These are phyloP conservation scores for Schizosaccharomyces cryophilus DNA, from an alignment of 805 yeast genomes.

Conservation along the genomic window DNA sequence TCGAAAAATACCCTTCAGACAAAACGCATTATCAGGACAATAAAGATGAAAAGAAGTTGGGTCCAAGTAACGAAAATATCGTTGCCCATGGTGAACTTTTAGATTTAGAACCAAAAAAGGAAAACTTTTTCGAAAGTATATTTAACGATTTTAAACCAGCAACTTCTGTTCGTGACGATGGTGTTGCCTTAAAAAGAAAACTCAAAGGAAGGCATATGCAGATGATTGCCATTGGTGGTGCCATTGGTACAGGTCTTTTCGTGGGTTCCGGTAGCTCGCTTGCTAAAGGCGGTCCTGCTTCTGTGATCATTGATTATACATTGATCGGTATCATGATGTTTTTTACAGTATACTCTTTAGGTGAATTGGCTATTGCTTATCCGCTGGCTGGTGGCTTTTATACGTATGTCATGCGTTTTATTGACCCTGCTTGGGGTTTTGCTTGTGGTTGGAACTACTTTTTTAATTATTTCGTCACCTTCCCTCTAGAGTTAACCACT, in stretches of 20 bases:
- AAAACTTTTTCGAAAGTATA: too few relatives aligned
- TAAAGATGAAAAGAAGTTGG: too few relatives aligned
- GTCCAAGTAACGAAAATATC: too few relatives aligned
- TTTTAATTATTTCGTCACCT: conserved; percentile 36
- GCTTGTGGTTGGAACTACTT: conserved; percentile 53
- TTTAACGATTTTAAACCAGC: too few relatives aligned
- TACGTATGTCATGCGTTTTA: conserved; percentile 33
- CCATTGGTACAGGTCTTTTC: conserved; percentile 56
- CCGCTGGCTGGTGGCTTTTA: conserved; percentile 41
- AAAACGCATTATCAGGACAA: too few relatives aligned
- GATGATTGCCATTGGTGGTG: conserved; percentile 65
- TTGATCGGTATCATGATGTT: conserved; percentile 28
- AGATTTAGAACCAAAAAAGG: too few relatives aligned
- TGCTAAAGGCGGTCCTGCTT: conserved; percentile 27
- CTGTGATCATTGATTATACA: conserved; percentile 25
- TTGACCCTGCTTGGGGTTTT: conserved; percentile 46
- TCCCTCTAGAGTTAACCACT: conserved; percentile 44
- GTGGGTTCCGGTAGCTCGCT: conserved; percentile 17
- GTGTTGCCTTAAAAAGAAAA: conserved; percentile 11
- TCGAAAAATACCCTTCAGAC: too few relatives aligned
- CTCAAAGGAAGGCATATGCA: conserved; percentile 15
- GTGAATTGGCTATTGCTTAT: conserved; percentile 43
- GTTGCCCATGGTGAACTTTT: too few relatives aligned
- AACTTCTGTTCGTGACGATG: too few relatives aligned
- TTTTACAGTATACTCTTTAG: conserved; percentile 26